Percentiles rank a stretch among this genome's conserved stretches.
Conservation (phyloP, 2,329 filamentous ascomycete genomes). For the Shiraia sp. region DNA sequence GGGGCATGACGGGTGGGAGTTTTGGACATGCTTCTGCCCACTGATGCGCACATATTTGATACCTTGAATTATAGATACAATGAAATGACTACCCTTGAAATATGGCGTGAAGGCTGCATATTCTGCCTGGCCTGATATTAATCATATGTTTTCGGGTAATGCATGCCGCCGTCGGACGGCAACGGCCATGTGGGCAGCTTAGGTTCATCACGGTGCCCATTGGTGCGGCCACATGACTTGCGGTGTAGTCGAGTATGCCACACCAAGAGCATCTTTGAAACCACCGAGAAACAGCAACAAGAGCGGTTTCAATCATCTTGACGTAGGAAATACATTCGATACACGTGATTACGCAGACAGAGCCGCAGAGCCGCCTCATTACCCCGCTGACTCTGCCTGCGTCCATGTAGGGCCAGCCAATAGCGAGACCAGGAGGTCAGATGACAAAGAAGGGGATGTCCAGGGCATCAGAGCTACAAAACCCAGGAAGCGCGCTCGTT, state of each 20-base stretch:
- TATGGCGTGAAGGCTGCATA: not conserved
- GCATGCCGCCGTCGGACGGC: constrained; percentile 1
- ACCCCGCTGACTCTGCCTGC: constrained; percentile 22
- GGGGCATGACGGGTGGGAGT: constrained; percentile 1
- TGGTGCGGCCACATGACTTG: no score
- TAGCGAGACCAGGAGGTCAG: constrained; percentile 18
- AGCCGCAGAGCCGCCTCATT: constrained; percentile 20
- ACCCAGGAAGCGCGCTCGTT: constrained; percentile 1
- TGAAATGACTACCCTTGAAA: not conserved
- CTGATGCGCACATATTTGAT: constrained; percentile 1
- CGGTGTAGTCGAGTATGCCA: no score
- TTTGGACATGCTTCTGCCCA: not conserved
- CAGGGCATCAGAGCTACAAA: constrained; percentile 13
- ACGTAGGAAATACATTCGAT: not conserved
- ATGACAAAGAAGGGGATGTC: constrained; percentile 13
- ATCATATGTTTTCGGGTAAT: not conserved
- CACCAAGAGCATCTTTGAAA: no score
- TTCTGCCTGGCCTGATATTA: not conserved
- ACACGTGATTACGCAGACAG: not conserved
- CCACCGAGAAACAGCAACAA: not conserved
- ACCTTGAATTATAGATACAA: not conserved
- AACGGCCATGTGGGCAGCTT: constrained; percentile 4
- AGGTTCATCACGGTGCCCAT: not conserved
- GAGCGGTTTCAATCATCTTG: not conserved
- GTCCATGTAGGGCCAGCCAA: constrained; percentile 23